phyloP scores from a whole-genome alignment of 2,329 filamentous ascomycete species.

The Didymella arachidicola region DNA sequence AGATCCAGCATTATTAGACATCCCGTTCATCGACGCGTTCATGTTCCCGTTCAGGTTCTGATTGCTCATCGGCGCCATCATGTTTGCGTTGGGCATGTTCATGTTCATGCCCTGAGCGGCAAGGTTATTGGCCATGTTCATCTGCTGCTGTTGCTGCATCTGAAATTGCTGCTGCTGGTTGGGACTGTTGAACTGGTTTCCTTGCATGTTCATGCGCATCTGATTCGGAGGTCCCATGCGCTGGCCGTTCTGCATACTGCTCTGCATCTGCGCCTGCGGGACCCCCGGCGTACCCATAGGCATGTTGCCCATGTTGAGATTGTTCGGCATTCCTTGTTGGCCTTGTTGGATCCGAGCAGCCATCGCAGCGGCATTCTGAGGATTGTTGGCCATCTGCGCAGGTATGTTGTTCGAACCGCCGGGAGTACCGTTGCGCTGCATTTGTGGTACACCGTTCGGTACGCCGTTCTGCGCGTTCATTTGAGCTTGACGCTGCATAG shows the following conservation, averaged over 20 bases:
- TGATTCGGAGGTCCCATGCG: conserved; percentile 61
- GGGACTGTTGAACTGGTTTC: conserved; percentile 41
- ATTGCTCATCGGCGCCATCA: conserved; percentile 44
- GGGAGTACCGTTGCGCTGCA: conserved; percentile 53
- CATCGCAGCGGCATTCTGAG: conserved; percentile 44
- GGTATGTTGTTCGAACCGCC: conserved; percentile 42
- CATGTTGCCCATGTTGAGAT: conserved; percentile 61
- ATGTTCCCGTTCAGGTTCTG: conserved; percentile 47
- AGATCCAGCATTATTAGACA: conserved; percentile 46
- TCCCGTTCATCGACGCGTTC: conserved; percentile 46
- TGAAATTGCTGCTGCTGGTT: conserved; percentile 46
- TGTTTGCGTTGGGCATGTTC: conserved; percentile 49
- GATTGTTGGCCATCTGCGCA: conserved; percentile 40
- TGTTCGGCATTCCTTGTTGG: conserved; percentile 57
- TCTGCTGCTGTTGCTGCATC: conserved; percentile 45
- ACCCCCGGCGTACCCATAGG: conserved; percentile 65
- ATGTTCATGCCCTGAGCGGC: conserved; percentile 41
- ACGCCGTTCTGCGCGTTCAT: conserved; percentile 51
- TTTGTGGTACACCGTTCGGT: conserved; percentile 49
- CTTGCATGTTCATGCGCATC: conserved; percentile 51
- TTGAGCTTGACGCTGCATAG: conserved; percentile 48
- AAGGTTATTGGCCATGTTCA: conserved; percentile 48
- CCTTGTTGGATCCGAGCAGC: conserved; percentile 44
- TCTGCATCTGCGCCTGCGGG: conserved; percentile 74
- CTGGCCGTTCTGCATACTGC: conserved; percentile 63